Percentiles rank a stretch among this genome's conserved stretches.
Conservation (phyloP, 495 filamentous ascomycete genomes). For the Antarctomyces pellizariae region DNA sequence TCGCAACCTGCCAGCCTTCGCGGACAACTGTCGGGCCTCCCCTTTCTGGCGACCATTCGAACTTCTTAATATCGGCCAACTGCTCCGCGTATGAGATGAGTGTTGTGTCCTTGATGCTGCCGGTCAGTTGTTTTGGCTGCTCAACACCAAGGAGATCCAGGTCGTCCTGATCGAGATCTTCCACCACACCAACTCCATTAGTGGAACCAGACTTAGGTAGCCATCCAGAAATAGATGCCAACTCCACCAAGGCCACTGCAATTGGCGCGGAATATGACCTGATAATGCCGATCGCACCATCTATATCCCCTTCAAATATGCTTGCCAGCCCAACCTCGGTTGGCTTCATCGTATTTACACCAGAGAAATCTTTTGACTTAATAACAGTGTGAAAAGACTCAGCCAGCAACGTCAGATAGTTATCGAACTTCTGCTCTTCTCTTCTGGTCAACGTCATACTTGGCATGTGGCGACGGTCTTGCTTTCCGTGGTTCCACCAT, state of each 20-base stretch:
- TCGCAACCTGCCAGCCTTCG: slow-evolving; percentile 70
- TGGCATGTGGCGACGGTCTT: slow-evolving; percentile 18
- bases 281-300: slow-evolving; percentile 48
- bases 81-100: slow-evolving; percentile 48
- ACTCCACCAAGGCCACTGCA: slow-evolving; percentile 51
- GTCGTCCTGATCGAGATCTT: slow-evolving; percentile 31
- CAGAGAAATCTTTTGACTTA: slow-evolving; percentile 24
- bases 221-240: slow-evolving; percentile 57
- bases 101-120: slow-evolving; percentile 42
- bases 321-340: slow-evolving; percentile 61
- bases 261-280: slow-evolving; percentile 56
- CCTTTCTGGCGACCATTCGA: slow-evolving; percentile 10
- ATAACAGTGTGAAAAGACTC: slow-evolving; percentile 22
- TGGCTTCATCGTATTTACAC: slow-evolving; percentile 43
- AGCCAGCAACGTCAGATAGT: slow-evolving; percentile 19
- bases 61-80: slow-evolving; percentile 20
- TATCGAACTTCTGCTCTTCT: slow-evolving; percentile 18
- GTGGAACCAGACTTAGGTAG: slow-evolving; percentile 24
- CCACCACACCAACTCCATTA: no score
- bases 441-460: slow-evolving; percentile 4
- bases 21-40: slow-evolving; percentile 17
- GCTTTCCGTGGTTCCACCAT: slow-evolving; percentile 71
- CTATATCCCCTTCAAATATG: slow-evolving; percentile 51
- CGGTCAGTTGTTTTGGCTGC: slow-evolving; percentile 18
- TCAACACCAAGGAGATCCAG: slow-evolving; percentile 28